Conservation (phyloP, 768 basidiomycete genomes). For the Leccinum obscurum region DNA sequence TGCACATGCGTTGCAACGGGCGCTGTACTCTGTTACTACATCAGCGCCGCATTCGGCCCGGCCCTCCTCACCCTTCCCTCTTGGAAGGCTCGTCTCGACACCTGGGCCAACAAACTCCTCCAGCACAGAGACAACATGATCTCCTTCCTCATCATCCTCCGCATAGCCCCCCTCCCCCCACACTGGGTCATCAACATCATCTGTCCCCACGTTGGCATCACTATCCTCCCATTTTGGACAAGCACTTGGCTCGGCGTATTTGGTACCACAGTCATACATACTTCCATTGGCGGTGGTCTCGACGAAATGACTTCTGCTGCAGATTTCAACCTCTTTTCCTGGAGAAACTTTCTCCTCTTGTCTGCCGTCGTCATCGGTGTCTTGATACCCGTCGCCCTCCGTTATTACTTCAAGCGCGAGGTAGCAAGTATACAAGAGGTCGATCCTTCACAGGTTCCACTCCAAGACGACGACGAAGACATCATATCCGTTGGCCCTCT, state of each 20-base stretch:
- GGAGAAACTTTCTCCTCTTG: conserved; percentile 85
- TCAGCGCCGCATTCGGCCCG: conserved; percentile 90
- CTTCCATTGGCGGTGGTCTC: conserved; percentile 88
- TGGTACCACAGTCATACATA: conserved; percentile 91
- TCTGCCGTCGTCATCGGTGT: conserved; percentile 86
- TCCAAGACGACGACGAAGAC: conserved; percentile 41
- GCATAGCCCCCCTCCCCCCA: conserved; percentile 92
- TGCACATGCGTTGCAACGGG: conserved; percentile 92
- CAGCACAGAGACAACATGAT: conserved; percentile 82
- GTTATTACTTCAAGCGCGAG: conserved; percentile 77
- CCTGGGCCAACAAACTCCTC: conserved; percentile 76
- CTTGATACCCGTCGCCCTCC: conserved; percentile 88
- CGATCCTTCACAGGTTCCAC: conserved; percentile 35
- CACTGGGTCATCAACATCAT: conserved; percentile 97
- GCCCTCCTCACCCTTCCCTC: conserved; percentile 85
- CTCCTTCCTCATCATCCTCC: conserved; percentile 91
- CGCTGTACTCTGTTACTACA: conserved; percentile 88
- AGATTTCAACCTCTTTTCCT: conserved; percentile 93
- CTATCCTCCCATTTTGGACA: conserved; percentile 82
- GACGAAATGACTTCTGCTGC: conserved; percentile 94
- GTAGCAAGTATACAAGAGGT: conserved; percentile 43
- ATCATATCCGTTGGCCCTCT: conserved; percentile 61
- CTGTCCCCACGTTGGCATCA: conserved; percentile 90
- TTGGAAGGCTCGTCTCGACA: conserved; percentile 81
- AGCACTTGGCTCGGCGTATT: conserved; percentile 89